Base-by-base conservation (phyloP, 768 basidiomycete genomes). In the Pisolithus orientalis region DNA sequence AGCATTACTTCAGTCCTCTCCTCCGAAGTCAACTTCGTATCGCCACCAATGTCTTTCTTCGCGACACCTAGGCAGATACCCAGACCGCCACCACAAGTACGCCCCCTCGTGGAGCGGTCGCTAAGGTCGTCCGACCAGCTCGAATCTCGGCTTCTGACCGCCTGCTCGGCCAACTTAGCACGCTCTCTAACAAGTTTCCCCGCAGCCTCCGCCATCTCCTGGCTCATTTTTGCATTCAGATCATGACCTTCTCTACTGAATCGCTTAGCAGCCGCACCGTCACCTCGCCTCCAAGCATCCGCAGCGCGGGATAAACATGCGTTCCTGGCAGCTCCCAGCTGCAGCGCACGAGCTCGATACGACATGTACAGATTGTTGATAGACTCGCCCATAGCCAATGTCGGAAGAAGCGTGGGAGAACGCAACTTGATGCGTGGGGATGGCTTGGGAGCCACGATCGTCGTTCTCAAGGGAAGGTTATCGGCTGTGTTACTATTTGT, bases 161-260 rank as follows among this genome's bases (percentile, higher is more conserved):
- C 90, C 53, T 87, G 82, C 65, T 92, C 87, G 0, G 85, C 80
- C 24, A 87, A 69, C 59, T 76, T 77, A 14, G 84, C 82, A 1
- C 96, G 81, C 68, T 96, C 95, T 29, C 82, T 74, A 13, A 98
- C 88, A 39, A 99, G 79, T 56, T 80, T 81, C n/a, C 76, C 75
- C 2, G 96, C 96, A 5, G 95, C 93, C 31, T 81, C 79, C 8
- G 80, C 77, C 77, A 93, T 90, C 72, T 97, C 96, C 25, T 70
- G 73, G 40, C 82, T 75, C 91, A 99, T 96, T 69, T 90, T 89
- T 40, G 81, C 83, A 62, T 98, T 98, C 53, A 96, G 72, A 39
- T 95, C 92, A 60, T 95, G 90, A 1, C 94, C 96, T 63, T 98
- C 94, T 39, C 90, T 76, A 56, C 87, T 90, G 72, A 95, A 98